Evolutionary conservation across 768 basidiomycete genomes (phyloP), one percentile per base, ranked within the genome.

Genomic region (Lenzites betulinus): DNA sequence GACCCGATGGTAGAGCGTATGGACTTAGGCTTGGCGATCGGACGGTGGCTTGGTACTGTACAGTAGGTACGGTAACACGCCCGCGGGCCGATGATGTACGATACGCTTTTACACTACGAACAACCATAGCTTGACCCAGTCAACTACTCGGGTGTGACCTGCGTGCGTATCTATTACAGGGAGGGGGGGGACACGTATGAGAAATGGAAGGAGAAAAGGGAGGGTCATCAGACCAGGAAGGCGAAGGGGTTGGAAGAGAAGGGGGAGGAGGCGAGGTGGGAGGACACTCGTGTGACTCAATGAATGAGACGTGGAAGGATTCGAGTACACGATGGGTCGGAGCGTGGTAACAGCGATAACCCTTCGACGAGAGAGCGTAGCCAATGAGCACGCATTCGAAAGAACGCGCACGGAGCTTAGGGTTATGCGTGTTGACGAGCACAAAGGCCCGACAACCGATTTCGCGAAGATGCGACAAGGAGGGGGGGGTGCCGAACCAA

Each of bases 381-480:
- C 72, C 69, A n/a, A 72, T 63, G 3, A 73, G 62, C 1, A 69
- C 54, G 25, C 67, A 67, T 42, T 68, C 67, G 7, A 63, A 16
- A 0, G 69, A 67, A 1, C 65, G 51, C 0, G 44, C 55, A n/a
- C 61, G 42, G 3, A 69, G 52, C 33, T 73, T 73, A 0, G 66
- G 66, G 33, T 68, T 67, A 35, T 69, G 60, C 0, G 49, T 30
- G 16, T 51, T 54, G 22, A 68, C 60, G 5, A 65, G 62, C 0
- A 71, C 70, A 23, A 65, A 73, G 0, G 66, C 69, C 0, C 54
- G 39, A 7, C 59, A 70, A 2, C 73, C 73, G 7, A 70, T 67
- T 39, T 70, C 69, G 1, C 70, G 55, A 1, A 74, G 61, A 53
- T 71, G 64, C 2, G 54, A 57, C 0, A 70, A 35, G 26, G 65